Evolutionary conservation across 495 filamentous ascomycete genomes (phyloP), one percentile per base, ranked within the genome.

Genomic region (Neurospora sp.): DNA sequence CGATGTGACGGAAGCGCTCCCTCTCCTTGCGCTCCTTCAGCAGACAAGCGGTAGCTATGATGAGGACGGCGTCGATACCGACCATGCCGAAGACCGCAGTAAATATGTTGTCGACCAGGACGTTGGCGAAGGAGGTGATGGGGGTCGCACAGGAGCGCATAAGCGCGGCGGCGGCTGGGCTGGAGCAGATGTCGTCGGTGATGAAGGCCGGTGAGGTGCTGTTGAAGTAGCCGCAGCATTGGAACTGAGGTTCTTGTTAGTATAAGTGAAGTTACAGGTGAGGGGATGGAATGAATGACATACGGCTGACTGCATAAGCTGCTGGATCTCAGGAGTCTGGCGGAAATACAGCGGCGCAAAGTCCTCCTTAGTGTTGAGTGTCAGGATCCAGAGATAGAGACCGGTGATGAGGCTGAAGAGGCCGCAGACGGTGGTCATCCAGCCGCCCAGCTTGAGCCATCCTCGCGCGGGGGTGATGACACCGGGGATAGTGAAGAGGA

Each of bases 1-100:
- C 91, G 75, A 93, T 92, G 76, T 89, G 84, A 71, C 87, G 84
- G 83, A 90, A 94, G 69, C 92, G 84, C 81, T 89, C 86, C 71
- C 86, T 85, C 83, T 94, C 92, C 82, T 89, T 90, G 75, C 92
- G 88, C 72, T 90, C 88, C 82, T 91, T 92, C 70, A 92, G 83
- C 39, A 94, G 81, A 82, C 92, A 91, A 38, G 88, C 88, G n/a
- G 87, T 87, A 72, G 87, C 86, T 71, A 93, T 84, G 75, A 93
- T 79, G 37, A 93, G 82, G 54, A 90, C 78, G 41, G 84, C 84
- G 76, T 91, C 90, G 75, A 92, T 82, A 48, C 87, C 91, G 69
- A 93, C 91, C 80, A 93, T 88, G 75, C 92, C 91, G 77, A 93
- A 93, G 46, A 90, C 83, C 41, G 88, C 90, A 16, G 92, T 93